Base-by-base conservation (phyloP, 805 yeast species). In the Saturnispora sekii region DNA sequence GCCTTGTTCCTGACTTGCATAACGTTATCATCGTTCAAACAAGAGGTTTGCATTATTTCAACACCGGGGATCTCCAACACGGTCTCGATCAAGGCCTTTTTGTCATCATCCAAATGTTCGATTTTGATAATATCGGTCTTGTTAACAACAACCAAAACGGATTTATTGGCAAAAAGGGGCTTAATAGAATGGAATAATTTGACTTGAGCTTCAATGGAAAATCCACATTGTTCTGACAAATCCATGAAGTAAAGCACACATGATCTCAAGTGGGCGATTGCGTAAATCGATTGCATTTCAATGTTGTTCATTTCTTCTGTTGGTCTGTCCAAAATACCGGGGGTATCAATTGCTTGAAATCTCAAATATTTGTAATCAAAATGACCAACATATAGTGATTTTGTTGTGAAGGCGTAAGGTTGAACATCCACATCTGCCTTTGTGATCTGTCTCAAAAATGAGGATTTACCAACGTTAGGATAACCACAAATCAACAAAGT, bases 261-360 rank as follows among this genome's bases (percentile, higher is more conserved):
- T 28, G 97, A 89, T 64, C 97, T 79, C 66, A 93, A 77, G 68
- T 93, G 98, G 31, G 98, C 98, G 73, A 93, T 88, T 50, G 98
- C 98, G 60, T 93, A 93, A 60, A 93, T 93, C 41, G 95, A 84
- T 72, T 93, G 99, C 98, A 93, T 93, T 72, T 93, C 99, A 66
- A 93, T 93, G 68, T 93, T 93, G 73, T 93, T 93, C 99, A 93
- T 93, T 64, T 93, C 98, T 67, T 93, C 99, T 38, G 97, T 88
- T 49, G 98, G 98, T 66, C 97, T 81, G 68, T 93, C 99, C 64
- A 93, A 73, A 59, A 93, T 89, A 72, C 99, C 99, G 31, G 99
- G 98, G 33, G 98, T 93, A 68, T 93, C 99, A 61, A 93, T 93
- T 46, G 97, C 98, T 72, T 93, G 99, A 73, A 93, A 93, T 61